These are phyloP conservation scores for Gossypium anomalum DNA, from an alignment of 345 rosid species.

Conservation along the genomic window DNA sequence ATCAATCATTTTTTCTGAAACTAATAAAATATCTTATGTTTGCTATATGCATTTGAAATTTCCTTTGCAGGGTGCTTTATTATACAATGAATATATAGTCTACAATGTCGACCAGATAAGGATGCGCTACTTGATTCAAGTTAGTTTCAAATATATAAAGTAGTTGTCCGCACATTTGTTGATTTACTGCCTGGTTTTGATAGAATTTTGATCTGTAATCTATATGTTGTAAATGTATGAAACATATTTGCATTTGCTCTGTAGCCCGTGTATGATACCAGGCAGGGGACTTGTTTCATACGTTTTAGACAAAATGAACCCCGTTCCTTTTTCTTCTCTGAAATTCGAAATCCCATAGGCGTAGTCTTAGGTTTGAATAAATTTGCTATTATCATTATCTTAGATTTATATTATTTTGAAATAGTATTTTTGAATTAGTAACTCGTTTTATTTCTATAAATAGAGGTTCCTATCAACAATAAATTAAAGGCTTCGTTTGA, in stretches of 20 bases:
- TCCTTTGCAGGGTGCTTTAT: slow-evolving; percentile 54
- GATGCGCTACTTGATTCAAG: slow-evolving; percentile 75
- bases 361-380: too few relatives aligned
- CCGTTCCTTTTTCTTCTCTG: background rate
- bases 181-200: background rate
- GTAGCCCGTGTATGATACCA: background rate
- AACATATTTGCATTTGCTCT: background rate
- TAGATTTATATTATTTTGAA: too few relatives aligned
- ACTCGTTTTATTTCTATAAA: too few relatives aligned
- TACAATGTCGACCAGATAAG: slow-evolving; percentile 79
- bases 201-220: background rate
- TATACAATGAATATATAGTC: slow-evolving; percentile 79
- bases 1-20: background rate
- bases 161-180: background rate
- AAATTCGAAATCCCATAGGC: background rate
- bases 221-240: background rate
- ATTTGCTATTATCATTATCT: too few relatives aligned
- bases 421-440: too few relatives aligned
- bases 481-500: too few relatives aligned
- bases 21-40: background rate
- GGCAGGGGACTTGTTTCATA: background rate
- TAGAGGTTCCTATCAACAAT: too few relatives aligned
- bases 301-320: background rate
- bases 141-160: slow-evolving; percentile 44
- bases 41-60: slow-evolving; percentile 6